phyloP scores from a whole-genome alignment of 768 basidiomycete genomes.

The Boletus patriciae region DNA sequence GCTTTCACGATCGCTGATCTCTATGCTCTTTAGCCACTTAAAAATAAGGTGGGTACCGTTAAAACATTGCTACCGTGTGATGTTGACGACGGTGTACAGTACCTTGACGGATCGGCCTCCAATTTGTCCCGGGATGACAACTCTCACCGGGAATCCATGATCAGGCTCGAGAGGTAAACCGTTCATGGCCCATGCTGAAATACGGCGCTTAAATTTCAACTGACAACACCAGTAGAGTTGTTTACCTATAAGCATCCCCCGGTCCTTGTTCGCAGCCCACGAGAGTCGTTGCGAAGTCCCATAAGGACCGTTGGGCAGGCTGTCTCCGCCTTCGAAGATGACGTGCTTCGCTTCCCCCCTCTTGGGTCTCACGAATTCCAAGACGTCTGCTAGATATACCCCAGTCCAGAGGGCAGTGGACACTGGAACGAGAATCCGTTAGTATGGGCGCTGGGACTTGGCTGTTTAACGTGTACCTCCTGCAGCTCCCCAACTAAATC shows the following conservation, averaged over 20 bases:
- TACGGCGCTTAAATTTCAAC: background rate
- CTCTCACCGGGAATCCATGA: conserved; percentile 65
- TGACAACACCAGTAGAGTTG: background rate
- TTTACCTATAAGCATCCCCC: conserved; percentile 50
- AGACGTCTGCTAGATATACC: conserved; percentile 54
- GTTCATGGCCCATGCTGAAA: conserved; percentile 56
- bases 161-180: conserved; percentile 58
- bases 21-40: conserved; percentile 58
- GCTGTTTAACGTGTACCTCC: conserved; percentile 28
- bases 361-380: conserved; percentile 45
- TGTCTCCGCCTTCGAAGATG: conserved; percentile 59
- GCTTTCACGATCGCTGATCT: conserved; percentile 48
- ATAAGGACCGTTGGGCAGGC: conserved; percentile 58
- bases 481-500: conserved; percentile 56
- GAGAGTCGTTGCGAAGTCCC: conserved; percentile 51
- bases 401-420: conserved; percentile 62
- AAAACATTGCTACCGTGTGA: background rate
- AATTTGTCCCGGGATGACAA: conserved; percentile 62
- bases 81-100: background rate
- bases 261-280: conserved; percentile 45
- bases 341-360: conserved; percentile 45
- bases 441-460: background rate
- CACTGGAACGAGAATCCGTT: conserved; percentile 22
- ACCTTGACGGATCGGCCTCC: conserved; percentile 56
- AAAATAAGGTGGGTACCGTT: background rate